phyloP scores from a whole-genome alignment of 148 eudicot species.

The Vaccinium vitisidaea region DNA sequence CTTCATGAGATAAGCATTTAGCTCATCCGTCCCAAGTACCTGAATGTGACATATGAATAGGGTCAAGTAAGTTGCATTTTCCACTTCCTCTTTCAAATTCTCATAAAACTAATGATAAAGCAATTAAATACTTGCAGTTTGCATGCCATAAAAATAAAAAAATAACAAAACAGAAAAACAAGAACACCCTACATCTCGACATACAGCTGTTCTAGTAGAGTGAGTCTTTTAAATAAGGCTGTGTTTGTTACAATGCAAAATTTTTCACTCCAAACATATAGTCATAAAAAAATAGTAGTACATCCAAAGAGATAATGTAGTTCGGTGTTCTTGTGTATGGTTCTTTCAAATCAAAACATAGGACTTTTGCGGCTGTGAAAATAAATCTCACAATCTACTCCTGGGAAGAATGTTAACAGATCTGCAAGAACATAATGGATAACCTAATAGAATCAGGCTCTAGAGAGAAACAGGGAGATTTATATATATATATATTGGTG shows the following conservation, averaged over 20 bases:
- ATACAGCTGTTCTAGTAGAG: not conserved
- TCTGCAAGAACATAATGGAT: not conserved
- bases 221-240: not conserved
- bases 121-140: not conserved
- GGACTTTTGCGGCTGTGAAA: not conserved
- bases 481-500: not conserved
- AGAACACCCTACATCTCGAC: not conserved
- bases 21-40: conserved; percentile 88
- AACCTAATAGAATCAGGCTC: not conserved
- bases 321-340: not conserved
- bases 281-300: not conserved
- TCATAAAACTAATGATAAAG: not conserved
- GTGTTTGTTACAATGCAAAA: not conserved
- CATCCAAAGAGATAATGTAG: not conserved
- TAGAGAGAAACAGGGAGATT: not conserved
- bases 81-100: not conserved
- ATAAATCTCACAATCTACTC: not conserved
- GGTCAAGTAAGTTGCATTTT: not conserved
- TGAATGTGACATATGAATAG: conserved; percentile 14
- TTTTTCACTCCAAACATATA: not conserved
- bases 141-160: not conserved
- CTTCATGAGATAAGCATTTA: conserved; percentile 68
- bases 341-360: not conserved
- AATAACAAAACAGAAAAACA: not conserved
- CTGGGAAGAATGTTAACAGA: not conserved